These are phyloP conservation scores for Taphrina sp. DNA, from an alignment of 1,139 yeast species.

Conservation along the genomic window DNA sequence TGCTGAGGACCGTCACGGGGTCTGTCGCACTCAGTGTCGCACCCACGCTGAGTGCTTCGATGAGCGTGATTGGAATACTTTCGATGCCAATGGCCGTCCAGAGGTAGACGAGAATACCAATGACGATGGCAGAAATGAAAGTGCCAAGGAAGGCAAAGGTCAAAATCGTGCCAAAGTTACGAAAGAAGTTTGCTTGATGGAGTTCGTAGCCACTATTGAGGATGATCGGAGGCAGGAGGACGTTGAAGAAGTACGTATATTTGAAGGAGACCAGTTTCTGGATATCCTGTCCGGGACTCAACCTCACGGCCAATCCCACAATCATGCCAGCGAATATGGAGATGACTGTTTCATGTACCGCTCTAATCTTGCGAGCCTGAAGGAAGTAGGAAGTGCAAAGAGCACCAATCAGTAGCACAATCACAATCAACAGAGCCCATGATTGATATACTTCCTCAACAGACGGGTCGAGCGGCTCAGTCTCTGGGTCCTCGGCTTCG, in stretches of 20 bases:
- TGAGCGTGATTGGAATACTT: constrained; percentile 81
- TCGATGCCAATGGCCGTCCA: constrained; percentile 94
- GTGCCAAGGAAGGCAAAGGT: constrained; percentile 98
- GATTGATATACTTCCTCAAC: constrained; percentile 93
- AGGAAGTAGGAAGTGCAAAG: constrained; percentile 92
- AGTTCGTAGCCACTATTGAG: constrained; percentile 93
- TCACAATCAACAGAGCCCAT: constrained; percentile 90
- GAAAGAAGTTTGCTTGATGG: constrained; percentile 90
- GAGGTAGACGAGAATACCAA: constrained; percentile 71
- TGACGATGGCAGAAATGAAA: constrained; percentile 80
- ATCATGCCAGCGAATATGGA: constrained; percentile 96
- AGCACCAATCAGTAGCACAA: constrained; percentile 78
- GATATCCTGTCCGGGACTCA: constrained; percentile 92
- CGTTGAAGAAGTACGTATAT: constrained; percentile 89
- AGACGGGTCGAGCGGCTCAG: constrained; percentile 69
- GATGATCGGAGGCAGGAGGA: constrained; percentile 92
- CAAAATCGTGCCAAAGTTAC: constrained; percentile 84
- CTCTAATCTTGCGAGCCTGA: constrained; percentile 86
- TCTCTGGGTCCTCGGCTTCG: constrained; percentile 32
- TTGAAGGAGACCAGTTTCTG: constrained; percentile 96
- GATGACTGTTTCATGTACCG: constrained; percentile 93
- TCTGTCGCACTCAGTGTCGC: constrained; percentile 98
- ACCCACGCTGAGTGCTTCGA: constrained; percentile 94
- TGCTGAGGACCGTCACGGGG: constrained; percentile 94
- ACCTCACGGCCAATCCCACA: constrained; percentile 84